phyloP scores from a whole-genome alignment of 306 rosid species.

The Prunus campanulata region DNA sequence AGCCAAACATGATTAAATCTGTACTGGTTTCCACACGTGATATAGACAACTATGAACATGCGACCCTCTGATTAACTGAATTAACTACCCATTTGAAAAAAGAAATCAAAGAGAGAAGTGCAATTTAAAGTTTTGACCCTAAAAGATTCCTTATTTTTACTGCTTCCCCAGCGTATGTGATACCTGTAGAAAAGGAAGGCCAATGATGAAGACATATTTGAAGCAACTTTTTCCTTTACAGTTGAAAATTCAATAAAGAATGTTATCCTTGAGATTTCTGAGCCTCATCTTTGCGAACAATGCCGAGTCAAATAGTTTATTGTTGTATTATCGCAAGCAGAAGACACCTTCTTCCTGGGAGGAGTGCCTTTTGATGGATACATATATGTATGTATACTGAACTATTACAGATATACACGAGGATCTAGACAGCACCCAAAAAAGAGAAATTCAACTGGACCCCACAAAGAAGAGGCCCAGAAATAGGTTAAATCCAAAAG shows the following conservation, averaged over 20 bases:
- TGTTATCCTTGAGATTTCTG: neutral
- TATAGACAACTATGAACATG: constrained; percentile 26
- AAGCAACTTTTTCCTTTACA: neutral
- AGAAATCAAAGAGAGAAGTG: neutral
- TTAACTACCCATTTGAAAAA: constrained; percentile 38
- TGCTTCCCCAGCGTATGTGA: neutral
- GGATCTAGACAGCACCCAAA: neutral
- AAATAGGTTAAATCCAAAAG: neutral
- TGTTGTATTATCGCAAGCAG: neutral
- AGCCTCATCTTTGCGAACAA: neutral
- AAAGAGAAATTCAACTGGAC: neutral
- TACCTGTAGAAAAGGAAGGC: neutral
- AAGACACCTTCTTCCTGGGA: neutral
- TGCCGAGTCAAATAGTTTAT: neutral
- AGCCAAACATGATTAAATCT: constrained; percentile 2
- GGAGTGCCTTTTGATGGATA: neutral
- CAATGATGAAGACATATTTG: neutral
- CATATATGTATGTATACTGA: neutral
- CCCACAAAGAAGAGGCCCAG: neutral
- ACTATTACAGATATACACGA: too few relatives aligned
- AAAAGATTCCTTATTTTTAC: neutral
- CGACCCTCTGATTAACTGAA: constrained; percentile 40
- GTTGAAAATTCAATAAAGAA: neutral
- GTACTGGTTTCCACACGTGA: constrained; percentile 26
- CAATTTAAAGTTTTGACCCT: neutral